phyloP scores from a whole-genome alignment of 495 filamentous ascomycete species.

The Penicillium nucicola region DNA sequence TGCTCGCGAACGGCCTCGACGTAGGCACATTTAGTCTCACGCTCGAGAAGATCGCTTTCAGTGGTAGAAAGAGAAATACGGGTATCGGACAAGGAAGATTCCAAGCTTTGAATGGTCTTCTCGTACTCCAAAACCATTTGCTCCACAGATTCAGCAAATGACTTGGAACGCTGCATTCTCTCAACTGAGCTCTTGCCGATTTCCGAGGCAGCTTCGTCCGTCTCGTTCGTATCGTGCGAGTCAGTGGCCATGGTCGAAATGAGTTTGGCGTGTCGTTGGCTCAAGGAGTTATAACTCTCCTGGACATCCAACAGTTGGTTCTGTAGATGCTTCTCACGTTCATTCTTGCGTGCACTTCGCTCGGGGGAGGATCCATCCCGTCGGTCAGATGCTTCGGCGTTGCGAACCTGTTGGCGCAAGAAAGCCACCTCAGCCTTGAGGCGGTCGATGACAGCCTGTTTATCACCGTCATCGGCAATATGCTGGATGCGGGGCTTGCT shows the following conservation, averaged over 20 bases:
- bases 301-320: constrained; percentile 91
- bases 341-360: constrained; percentile 73
- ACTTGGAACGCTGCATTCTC: constrained; percentile 87
- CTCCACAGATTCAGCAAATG: constrained; percentile 92
- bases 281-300: constrained; percentile 90
- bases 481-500: constrained; percentile 97
- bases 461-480: constrained; percentile 83
- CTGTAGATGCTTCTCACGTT: constrained; percentile 85
- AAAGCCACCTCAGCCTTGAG: constrained; percentile 93
- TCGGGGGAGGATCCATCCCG: constrained; percentile 60
- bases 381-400: constrained; percentile 60
- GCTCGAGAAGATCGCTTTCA: constrained; percentile 84
- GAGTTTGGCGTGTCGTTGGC: constrained; percentile 87
- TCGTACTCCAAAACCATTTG: constrained; percentile 97
- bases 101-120: constrained; percentile 93
- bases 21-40: constrained; percentile 88
- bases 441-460: constrained; percentile 90
- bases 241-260: constrained; percentile 92
- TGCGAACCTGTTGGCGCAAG: constrained; percentile 86
- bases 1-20: constrained; percentile 89
- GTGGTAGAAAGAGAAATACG: constrained; percentile 76
- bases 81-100: constrained; percentile 88
- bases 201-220: constrained; percentile 54
- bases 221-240: constrained; percentile 60
- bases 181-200: constrained; percentile 81